phyloP scores from a whole-genome alignment of 495 filamentous ascomycete species.

The Aspergillus leporis region DNA sequence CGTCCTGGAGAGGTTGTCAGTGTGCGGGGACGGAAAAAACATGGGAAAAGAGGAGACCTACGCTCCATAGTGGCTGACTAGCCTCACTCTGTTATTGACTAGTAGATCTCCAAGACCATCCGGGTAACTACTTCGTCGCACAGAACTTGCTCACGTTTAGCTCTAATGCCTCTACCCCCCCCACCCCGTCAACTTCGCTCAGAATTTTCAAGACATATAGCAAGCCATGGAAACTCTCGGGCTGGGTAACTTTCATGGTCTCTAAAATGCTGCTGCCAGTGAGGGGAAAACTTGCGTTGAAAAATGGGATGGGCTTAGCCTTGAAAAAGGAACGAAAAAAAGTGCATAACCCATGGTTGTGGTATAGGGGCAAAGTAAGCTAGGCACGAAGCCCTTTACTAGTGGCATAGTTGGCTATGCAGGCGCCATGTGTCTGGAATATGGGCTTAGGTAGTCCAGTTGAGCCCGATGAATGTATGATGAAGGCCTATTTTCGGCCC shows the following conservation, averaged over 20 bases:
- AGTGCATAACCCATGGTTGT: constrained; percentile 46
- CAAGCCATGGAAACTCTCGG: constrained; percentile 53
- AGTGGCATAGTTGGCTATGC: constrained; percentile 39
- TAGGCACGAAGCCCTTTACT: constrained; percentile 40
- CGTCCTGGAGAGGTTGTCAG: constrained; percentile 26
- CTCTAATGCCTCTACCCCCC: constrained; percentile 46
- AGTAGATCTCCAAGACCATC: constrained; percentile 57
- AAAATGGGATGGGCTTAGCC: constrained; percentile 46
- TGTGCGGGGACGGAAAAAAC: not conserved
- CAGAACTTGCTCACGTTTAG: constrained; percentile 43
- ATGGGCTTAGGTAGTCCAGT: constrained; percentile 60
- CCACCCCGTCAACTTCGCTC: constrained; percentile 46
- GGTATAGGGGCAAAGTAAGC: constrained; percentile 53
- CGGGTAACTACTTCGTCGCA: constrained; percentile 53
- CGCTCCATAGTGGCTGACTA: constrained; percentile 52
- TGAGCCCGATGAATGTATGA: constrained; percentile 57
- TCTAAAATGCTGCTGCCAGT: constrained; percentile 50
- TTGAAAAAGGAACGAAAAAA: constrained; percentile 46
- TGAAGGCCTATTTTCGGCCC: constrained; percentile 41
- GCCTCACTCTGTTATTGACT: constrained; percentile 51
- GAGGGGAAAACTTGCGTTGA: constrained; percentile 50
- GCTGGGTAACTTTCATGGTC: constrained; percentile 42
- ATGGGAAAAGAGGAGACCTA: constrained; percentile 3
- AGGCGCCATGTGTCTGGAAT: constrained; percentile 33
- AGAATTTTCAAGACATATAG: constrained; percentile 56